phyloP scores from a whole-genome alignment of 768 basidiomycete genomes.

The Boletus vinaceobasis region DNA sequence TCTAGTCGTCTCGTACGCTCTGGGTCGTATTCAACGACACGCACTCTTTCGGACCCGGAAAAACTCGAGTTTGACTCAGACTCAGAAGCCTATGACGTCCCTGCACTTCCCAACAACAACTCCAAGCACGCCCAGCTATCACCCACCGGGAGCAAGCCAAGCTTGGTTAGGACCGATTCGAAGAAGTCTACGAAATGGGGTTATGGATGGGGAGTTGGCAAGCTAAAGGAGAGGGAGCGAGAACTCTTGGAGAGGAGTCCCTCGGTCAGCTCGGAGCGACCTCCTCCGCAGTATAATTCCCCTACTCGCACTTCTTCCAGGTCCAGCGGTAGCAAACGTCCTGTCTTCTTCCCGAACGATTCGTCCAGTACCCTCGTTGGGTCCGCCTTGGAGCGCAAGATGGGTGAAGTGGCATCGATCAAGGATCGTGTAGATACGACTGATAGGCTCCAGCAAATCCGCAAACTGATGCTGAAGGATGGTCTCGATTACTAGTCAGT shows the following conservation, averaged over 20 bases:
- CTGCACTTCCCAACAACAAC: slow-evolving; percentile 31
- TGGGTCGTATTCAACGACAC: slow-evolving; percentile 44
- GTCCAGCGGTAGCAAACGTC: slow-evolving; percentile 40
- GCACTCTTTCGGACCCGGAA: slow-evolving; percentile 39
- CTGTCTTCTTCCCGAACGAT: slow-evolving; percentile 50
- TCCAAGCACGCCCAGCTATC: slow-evolving; percentile 41
- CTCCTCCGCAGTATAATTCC: slow-evolving; percentile 31
- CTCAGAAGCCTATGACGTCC: slow-evolving; percentile 55
- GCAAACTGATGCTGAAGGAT: slow-evolving; percentile 65
- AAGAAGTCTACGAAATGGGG: slow-evolving; percentile 61
- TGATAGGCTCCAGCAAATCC: slow-evolving; percentile 56
- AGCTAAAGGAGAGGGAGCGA: slow-evolving; percentile 44
- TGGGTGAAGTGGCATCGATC: slow-evolving; percentile 57
- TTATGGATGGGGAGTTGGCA: slow-evolving; percentile 70
- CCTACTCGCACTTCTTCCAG: slow-evolving; percentile 38
- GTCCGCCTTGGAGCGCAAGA: slow-evolving; percentile 66
- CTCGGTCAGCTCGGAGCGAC: slow-evolving; percentile 38
- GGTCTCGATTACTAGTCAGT: slow-evolving; percentile 75
- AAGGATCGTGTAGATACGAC: slow-evolving; percentile 54
- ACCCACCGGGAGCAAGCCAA: slow-evolving; percentile 33
- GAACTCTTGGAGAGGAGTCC: slow-evolving; percentile 33
- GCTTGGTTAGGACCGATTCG: slow-evolving; percentile 53
- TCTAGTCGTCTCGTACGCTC: slow-evolving; percentile 35
- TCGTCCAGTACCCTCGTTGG: slow-evolving; percentile 75
- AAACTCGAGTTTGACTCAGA: slow-evolving; percentile 58